Conservation (phyloP, 495 filamentous ascomycete species). For the Aspergillus panamensis region DNA sequence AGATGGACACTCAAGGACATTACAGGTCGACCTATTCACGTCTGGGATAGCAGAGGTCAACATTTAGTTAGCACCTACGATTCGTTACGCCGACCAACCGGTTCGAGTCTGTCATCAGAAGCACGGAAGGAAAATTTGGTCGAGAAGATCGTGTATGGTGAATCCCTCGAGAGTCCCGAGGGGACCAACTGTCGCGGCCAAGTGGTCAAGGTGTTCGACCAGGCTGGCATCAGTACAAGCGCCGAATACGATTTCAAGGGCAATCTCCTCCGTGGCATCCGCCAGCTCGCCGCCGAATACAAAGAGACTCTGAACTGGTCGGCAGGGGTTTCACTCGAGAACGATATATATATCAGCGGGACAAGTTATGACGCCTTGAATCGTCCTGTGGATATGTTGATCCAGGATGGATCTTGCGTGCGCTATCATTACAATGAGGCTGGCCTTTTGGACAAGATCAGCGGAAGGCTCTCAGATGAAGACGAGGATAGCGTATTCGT, state of each 20-base stretch:
- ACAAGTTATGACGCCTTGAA: not conserved
- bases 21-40: not conserved
- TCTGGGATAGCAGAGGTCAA: not conserved
- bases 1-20: not conserved
- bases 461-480: not conserved
- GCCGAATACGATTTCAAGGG: conserved; percentile 28
- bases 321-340: not conserved
- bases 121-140: not conserved
- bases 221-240: conserved; percentile 16
- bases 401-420: not conserved
- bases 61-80: not conserved
- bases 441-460: not conserved
- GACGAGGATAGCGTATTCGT: not conserved
- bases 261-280: conserved; percentile 3
- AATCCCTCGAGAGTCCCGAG: not conserved
- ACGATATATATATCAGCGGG: not conserved
- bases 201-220: conserved; percentile 18
- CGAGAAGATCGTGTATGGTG: not conserved
- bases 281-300: conserved; percentile 18
- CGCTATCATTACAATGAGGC: not conserved
- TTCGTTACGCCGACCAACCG: not conserved
- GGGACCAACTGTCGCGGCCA: conserved; percentile 10
- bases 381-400: not conserved
- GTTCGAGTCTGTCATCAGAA: not conserved
- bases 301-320: conserved; percentile 26